Evolutionary conservation across 2,329 filamentous ascomycete genomes (phyloP).

Genomic region (Tolypocladium tundrense): DNA sequence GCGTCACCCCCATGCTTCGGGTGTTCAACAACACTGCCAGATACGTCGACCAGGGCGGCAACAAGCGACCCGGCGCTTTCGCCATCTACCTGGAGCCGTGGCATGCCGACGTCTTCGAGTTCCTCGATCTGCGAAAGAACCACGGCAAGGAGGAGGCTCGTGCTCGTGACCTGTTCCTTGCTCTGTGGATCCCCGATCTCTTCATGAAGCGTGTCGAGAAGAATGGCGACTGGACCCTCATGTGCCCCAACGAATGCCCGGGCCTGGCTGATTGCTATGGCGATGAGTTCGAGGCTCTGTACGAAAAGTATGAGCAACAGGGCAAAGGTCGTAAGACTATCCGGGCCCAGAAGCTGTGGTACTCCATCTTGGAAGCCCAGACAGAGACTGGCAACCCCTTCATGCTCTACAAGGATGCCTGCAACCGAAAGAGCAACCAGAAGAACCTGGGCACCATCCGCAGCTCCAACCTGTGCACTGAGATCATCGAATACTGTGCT

Average conservation of each 20-base stretch:
- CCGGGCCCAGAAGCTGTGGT: slow-evolving; percentile 99
- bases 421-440: slow-evolving; percentile 99
- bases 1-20: slow-evolving; percentile 93
- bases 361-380: slow-evolving; percentile 94
- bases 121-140: slow-evolving; percentile 97
- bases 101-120: slow-evolving; percentile 96
- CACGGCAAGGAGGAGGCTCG: slow-evolving; percentile 98
- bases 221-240: slow-evolving; percentile 93
- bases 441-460: slow-evolving; percentile 98
- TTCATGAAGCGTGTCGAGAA: slow-evolving; percentile 99
- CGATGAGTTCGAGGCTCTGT: slow-evolving; percentile 92
- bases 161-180: slow-evolving; percentile 94
- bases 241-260: slow-evolving; percentile 95
- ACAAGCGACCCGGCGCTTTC: slow-evolving; percentile 97
- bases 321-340: slow-evolving; percentile 82
- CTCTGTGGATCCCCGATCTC: slow-evolving; percentile 95
- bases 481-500: slow-evolving; percentile 95
- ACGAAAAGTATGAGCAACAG: slow-evolving; percentile 83
- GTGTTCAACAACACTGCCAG: slow-evolving; percentile 99
- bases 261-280: slow-evolving; percentile 95
- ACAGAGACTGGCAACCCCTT: slow-evolving; percentile 98
- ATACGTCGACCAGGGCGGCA: slow-evolving; percentile 97
- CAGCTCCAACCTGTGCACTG: slow-evolving; percentile 97
- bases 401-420: slow-evolving; percentile 98
- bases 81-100: slow-evolving; percentile 98